Evolutionary conservation across 139 green algal genomes (phyloP).

Genomic region (Micromonas pusilla): DNA sequence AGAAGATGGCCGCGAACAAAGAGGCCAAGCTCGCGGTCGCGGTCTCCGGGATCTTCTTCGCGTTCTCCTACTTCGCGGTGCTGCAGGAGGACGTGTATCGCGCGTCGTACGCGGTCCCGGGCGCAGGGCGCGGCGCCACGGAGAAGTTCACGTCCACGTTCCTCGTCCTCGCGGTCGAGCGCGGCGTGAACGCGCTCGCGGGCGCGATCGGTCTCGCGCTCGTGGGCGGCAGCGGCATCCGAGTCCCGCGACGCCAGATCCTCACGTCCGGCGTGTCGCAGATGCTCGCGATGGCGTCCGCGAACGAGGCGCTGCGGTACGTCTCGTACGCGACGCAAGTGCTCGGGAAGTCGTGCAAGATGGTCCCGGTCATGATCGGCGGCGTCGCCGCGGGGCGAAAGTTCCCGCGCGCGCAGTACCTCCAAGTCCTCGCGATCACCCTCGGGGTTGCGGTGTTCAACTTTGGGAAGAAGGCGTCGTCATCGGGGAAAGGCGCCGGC

Average conservation of each 20-base stretch:
- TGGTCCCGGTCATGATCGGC: constrained; percentile 94
- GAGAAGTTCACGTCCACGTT: constrained; percentile 16
- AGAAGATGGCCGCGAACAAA: not conserved
- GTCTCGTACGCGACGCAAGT: constrained; percentile 56
- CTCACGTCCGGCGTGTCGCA: constrained; percentile 4
- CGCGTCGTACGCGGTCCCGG: not conserved
- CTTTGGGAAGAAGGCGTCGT: constrained; percentile 52
- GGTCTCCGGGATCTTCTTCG: not conserved
- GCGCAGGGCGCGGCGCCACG: too few species aligned
- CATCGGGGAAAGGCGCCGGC: constrained; percentile 57
- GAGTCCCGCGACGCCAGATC: not conserved
- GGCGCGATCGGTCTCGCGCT: not conserved
- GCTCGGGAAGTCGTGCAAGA: constrained; percentile 94
- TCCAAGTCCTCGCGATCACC: constrained; percentile 74
- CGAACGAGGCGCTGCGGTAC: constrained; percentile 27
- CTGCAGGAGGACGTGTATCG: constrained; percentile 21
- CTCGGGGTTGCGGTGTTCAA: constrained; percentile 73
- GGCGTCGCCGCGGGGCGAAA: constrained; percentile 73
- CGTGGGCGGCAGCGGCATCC: not conserved
- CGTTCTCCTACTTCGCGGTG: constrained; percentile 10
- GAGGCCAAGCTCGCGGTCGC: not conserved
- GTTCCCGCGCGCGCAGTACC: constrained; percentile 81
- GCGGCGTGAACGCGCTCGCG: not conserved
- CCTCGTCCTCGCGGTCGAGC: not conserved
- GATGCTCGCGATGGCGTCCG: constrained; percentile 17